A percentile compares a stretch with the other conserved stretches of the same genome.
These are phyloP conservation scores for Alternaria rosae DNA, from an alignment of 2,329 filamentous ascomycete genomes.

Conservation along the genomic window DNA sequence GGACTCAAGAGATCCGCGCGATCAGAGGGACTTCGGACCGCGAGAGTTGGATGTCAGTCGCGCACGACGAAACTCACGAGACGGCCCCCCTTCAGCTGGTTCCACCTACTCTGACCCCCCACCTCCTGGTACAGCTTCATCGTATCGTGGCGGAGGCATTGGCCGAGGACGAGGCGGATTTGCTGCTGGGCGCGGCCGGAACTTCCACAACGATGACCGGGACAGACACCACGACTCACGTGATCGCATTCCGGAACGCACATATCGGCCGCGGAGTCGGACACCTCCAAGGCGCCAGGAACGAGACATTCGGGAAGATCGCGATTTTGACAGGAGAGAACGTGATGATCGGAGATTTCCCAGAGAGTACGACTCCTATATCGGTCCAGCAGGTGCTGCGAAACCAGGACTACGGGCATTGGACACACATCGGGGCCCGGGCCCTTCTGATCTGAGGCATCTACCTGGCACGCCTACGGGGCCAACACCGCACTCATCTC, in stretches of 20 bases:
- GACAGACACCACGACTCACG: constrained; percentile 58
- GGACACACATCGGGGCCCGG: constrained; percentile 43
- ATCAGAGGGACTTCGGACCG: constrained; percentile 68
- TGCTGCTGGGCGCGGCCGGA: constrained; percentile 52
- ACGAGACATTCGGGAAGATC: constrained; percentile 52
- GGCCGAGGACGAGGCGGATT: constrained; percentile 59
- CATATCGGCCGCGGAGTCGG: constrained; percentile 67
- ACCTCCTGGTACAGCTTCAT: constrained; percentile 63
- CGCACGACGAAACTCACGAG: constrained; percentile 72
- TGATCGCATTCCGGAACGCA: constrained; percentile 46
- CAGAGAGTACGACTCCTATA: constrained; percentile 56
- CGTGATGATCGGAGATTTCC: constrained; percentile 54
- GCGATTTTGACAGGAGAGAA: constrained; percentile 50
- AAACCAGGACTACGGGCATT: constrained; percentile 40
- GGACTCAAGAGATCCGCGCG: constrained; percentile 63
- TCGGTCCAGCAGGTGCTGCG: constrained; percentile 41
- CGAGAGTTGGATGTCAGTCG: constrained; percentile 72
- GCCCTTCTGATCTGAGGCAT: constrained; percentile 40
- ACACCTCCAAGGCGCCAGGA: constrained; percentile 67
- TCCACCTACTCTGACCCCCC: constrained; percentile 72
- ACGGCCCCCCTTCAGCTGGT: constrained; percentile 75
- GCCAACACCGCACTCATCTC: constrained; percentile 41
- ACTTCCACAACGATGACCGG: constrained; percentile 57
- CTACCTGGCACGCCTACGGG: constrained; percentile 45
- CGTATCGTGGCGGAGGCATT: constrained; percentile 63